A percentile compares a stretch with the other conserved stretches of the same genome.
phyloP scores from a whole-genome alignment of 2,329 filamentous ascomycete species.

The Macrophomina phaseolina region DNA sequence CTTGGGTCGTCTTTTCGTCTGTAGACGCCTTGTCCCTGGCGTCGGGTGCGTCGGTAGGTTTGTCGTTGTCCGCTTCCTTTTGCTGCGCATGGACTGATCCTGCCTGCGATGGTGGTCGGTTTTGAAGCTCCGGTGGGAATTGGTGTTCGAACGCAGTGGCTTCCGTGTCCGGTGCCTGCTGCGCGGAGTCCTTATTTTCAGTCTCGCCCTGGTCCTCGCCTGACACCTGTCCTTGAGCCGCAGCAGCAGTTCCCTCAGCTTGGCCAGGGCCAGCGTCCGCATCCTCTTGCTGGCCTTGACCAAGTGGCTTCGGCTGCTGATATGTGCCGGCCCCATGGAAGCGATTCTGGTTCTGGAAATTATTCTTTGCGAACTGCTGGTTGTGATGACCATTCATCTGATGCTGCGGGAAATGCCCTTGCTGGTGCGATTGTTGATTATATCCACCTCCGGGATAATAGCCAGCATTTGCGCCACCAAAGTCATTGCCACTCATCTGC shows the following conservation, averaged over 20 bases:
- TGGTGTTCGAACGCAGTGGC: slow-evolving; percentile 36
- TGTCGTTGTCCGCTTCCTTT: slow-evolving; percentile 26
- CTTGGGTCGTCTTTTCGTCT: background rate
- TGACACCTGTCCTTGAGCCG: slow-evolving; percentile 12
- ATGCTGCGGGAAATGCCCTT: slow-evolving; percentile 45
- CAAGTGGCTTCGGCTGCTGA: slow-evolving; percentile 43
- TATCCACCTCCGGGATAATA: slow-evolving; percentile 59
- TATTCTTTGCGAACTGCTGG: slow-evolving; percentile 63
- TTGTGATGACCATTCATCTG: slow-evolving; percentile 59
- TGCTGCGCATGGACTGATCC: background rate
- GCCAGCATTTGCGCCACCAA: slow-evolving; percentile 64
- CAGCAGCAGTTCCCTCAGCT: slow-evolving; percentile 26
- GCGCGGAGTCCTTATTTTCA: slow-evolving; percentile 9
- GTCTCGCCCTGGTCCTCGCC: slow-evolving; percentile 5
- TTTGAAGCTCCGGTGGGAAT: slow-evolving; percentile 28
- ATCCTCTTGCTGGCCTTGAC: slow-evolving; percentile 49
- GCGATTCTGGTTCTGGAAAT: slow-evolving; percentile 74
- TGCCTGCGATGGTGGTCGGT: slow-evolving; percentile 39
- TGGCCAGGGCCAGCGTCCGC: slow-evolving; percentile 31
- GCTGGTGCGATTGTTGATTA: slow-evolving; percentile 56
- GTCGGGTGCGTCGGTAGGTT: slow-evolving; percentile 8
- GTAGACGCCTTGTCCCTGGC: slow-evolving; percentile 12
- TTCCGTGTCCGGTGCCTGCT: slow-evolving; percentile 24
- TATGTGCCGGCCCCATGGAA: slow-evolving; percentile 71
- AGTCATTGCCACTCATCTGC: slow-evolving; percentile 70